Conservation (phyloP, 163 green algal species). For the Chlamydomonas reinhardtii region DNA sequence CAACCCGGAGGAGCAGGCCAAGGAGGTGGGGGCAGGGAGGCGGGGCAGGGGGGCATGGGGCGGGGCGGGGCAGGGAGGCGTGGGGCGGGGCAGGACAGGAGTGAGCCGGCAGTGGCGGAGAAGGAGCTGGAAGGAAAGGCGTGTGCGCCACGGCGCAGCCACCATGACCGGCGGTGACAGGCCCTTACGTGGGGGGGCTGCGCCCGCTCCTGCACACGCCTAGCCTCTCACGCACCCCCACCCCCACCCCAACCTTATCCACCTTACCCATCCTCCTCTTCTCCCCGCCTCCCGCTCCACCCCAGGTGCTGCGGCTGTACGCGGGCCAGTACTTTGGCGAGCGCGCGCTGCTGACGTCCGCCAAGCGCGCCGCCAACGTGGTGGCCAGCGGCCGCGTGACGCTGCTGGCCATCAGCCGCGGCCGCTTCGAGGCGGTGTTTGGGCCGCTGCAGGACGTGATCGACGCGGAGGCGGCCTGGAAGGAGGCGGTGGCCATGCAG, state of each 20-base stretch:
- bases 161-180: too few species aligned
- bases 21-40: constrained; percentile 37
- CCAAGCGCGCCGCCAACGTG: constrained; percentile 67
- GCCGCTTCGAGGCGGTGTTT: constrained; percentile 51
- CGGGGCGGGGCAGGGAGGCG: too few species aligned
- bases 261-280: background rate
- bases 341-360: constrained; percentile 56
- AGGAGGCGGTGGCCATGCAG: constrained; percentile 56
- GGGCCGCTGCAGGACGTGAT: constrained; percentile 57
- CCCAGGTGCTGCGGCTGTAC: constrained; percentile 54
- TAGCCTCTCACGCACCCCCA: background rate
- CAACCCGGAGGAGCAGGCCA: constrained; percentile 50
- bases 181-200: too few species aligned
- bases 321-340: constrained; percentile 67
- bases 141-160: too few species aligned
- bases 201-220: too few species aligned
- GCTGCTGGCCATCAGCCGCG: constrained; percentile 55
- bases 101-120: too few species aligned
- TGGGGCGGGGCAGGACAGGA: too few species aligned
- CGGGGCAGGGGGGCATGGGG: background rate
- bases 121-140: too few species aligned
- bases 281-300: too few species aligned
- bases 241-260: too few species aligned
- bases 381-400: constrained; percentile 52
- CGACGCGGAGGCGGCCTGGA: constrained; percentile 55